Evolutionary conservation across 441 rosid species (phyloP).

Genomic region (Populus hybrid): DNA sequence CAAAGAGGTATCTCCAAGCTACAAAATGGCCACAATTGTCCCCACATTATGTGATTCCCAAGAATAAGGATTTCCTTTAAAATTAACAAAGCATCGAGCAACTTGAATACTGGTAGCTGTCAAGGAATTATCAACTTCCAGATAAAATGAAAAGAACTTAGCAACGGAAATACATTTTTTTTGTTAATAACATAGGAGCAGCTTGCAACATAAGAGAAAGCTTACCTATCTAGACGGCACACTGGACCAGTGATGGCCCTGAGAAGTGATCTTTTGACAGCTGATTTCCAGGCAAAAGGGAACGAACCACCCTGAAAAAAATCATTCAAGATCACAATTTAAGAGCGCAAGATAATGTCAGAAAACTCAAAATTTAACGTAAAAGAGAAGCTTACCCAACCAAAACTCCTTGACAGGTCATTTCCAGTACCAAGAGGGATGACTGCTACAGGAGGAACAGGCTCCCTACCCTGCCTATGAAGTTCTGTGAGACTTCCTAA

Average conservation of each 20-base stretch:
- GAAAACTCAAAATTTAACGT: slow-evolving; percentile 15
- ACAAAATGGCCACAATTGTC: neutral
- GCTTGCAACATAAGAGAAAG: neutral
- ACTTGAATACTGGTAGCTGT: neutral
- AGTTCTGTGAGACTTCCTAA: slow-evolving; percentile 80
- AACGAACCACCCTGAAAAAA: slow-evolving; percentile 84
- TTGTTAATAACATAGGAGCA: slow-evolving; percentile 1
- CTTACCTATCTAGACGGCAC: slow-evolving; percentile 76
- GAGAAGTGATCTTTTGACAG: slow-evolving; percentile 70
- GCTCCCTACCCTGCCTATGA: slow-evolving; percentile 42
- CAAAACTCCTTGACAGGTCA: slow-evolving; percentile 89
- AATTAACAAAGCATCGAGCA: neutral
- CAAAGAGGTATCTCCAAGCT: neutral
- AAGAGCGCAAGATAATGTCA: slow-evolving; percentile 15
- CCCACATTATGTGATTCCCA: neutral
- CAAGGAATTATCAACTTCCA: neutral
- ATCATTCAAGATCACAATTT: slow-evolving; percentile 20
- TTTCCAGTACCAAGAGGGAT: slow-evolving; percentile 98
- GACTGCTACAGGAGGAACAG: slow-evolving; percentile 83
- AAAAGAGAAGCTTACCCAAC: slow-evolving; percentile 64
- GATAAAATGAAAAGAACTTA: neutral
- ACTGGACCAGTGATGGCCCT: slow-evolving; percentile 54
- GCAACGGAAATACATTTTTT: neutral
- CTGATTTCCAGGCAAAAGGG: slow-evolving; percentile 93
- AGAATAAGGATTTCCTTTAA: neutral